Evolutionary conservation across 2,329 filamentous ascomycete genomes (phyloP).

Genomic region (Colletotrichum cordylinicola): DNA sequence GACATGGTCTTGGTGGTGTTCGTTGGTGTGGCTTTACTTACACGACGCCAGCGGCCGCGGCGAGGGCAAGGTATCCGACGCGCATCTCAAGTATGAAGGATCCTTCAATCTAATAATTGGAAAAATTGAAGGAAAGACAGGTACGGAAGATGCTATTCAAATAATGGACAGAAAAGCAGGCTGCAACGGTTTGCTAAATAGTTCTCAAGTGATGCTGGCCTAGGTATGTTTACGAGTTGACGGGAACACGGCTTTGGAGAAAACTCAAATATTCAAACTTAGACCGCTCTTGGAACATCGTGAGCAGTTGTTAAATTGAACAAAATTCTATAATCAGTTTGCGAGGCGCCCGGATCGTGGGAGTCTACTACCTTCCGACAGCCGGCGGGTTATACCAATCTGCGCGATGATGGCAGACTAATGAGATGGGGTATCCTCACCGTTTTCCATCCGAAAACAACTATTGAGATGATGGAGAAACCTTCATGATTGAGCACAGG

Average conservation of each 20-base stretch:
- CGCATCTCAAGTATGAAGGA: not conserved
- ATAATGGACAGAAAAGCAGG: fast-evolving
- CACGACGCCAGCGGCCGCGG: not conserved
- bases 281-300: not conserved
- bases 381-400: not conserved
- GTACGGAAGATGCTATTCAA: fast-evolving
- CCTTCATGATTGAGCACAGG: not conserved
- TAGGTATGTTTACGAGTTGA: not conserved
- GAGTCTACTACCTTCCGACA: not conserved
- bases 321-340: no score
- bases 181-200: not conserved
- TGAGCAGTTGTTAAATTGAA: not conserved
- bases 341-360: not conserved
- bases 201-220: fast-evolving
- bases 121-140: fast-evolving
- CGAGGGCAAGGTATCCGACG: fast-evolving
- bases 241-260: not conserved
- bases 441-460: fast-evolving
- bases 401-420: fast-evolving
- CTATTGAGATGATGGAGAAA: fast-evolving
- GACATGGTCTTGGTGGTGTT: no score
- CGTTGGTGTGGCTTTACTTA: no score
- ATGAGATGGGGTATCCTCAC: not conserved
- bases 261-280: not conserved
- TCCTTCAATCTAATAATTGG: not conserved